phyloP scores from a whole-genome alignment of 768 basidiomycete genomes.

The Tulasnella sp. region DNA sequence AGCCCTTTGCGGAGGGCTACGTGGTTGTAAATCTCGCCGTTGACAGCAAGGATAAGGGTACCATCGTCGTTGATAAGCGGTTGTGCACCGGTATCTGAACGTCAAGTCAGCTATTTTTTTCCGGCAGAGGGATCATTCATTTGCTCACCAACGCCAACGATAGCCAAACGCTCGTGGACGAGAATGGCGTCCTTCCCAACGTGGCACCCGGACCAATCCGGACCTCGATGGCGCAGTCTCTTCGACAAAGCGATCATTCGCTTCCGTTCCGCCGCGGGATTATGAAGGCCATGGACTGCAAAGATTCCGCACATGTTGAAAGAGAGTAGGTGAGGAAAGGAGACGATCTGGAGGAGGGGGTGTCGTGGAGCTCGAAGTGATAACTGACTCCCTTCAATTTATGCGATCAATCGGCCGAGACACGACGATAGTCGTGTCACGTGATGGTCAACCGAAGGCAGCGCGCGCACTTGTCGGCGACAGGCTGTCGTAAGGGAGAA shows the following conservation, averaged over 20 bases:
- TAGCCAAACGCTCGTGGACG: constrained; percentile 90
- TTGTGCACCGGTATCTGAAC: constrained; percentile 86
- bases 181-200: constrained; percentile 72
- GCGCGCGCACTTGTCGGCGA: too few species aligned
- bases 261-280: constrained; percentile 53
- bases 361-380: too few species aligned
- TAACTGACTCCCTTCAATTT: too few species aligned
- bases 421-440: too few species aligned
- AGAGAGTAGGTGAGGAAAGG: background rate
- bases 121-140: background rate
- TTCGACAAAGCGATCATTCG: constrained; percentile 77
- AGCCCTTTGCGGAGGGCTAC: constrained; percentile 58
- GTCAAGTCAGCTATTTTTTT: constrained; percentile 24
- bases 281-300: constrained; percentile 68
- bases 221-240: constrained; percentile 83
- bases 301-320: constrained; percentile 81
- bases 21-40: constrained; percentile 99
- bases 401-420: too few species aligned
- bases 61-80: constrained; percentile 81
- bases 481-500: too few species aligned
- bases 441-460: background rate
- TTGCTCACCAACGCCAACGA: constrained; percentile 84
- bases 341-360: too few species aligned
- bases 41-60: constrained; percentile 76
- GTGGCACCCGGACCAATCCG: constrained; percentile 96